Percentiles rank a stretch among this genome's conserved stretches.
Evolutionary conservation across 2,329 filamentous ascomycete genomes (phyloP).

Genomic region (Escovopsis sp.): DNA sequence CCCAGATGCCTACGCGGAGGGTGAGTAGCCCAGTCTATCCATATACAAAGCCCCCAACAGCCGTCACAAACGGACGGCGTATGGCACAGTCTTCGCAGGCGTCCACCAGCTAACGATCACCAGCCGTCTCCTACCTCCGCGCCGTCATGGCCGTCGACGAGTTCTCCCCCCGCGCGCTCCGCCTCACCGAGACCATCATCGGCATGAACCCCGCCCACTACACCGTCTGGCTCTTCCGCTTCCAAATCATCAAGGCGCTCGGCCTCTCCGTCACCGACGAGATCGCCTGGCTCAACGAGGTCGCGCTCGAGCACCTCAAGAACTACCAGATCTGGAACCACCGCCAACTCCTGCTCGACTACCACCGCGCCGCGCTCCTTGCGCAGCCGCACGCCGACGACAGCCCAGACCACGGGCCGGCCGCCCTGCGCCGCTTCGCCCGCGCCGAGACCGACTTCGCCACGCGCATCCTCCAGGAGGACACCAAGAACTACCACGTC

Average conservation of each 20-base stretch:
- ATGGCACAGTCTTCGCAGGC: no score
- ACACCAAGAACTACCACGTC: constrained; percentile 96
- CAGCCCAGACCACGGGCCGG: no score
- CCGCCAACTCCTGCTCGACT: constrained; percentile 48
- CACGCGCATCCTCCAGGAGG: constrained; percentile 61
- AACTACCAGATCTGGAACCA: constrained; percentile 98
- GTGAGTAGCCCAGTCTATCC: constrained; percentile 24
- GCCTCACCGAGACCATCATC: constrained; percentile 80
- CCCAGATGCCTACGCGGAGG: constrained; percentile 72
- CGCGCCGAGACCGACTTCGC: constrained; percentile 62
- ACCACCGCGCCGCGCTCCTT: constrained; percentile 43
- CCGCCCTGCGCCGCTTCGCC: constrained; percentile 41
- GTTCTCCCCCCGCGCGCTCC: constrained; percentile 60
- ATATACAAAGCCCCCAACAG: no score
- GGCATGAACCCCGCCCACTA: constrained; percentile 92
- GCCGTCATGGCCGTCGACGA: constrained; percentile 87
- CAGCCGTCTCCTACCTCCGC: constrained; percentile 80
- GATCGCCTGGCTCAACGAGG: constrained; percentile 70
- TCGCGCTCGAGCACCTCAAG: constrained; percentile 74
- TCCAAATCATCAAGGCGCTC: constrained; percentile 57
- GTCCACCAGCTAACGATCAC: background rate
- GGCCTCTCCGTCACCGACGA: constrained; percentile 53
- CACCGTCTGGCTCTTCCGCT: constrained; percentile 95
- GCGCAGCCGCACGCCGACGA: constrained; percentile 24
- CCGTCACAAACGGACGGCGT: no score